Base-by-base conservation (phyloP, 2,329 filamentous ascomycete genomes). In the Fusarium sp. region DNA sequence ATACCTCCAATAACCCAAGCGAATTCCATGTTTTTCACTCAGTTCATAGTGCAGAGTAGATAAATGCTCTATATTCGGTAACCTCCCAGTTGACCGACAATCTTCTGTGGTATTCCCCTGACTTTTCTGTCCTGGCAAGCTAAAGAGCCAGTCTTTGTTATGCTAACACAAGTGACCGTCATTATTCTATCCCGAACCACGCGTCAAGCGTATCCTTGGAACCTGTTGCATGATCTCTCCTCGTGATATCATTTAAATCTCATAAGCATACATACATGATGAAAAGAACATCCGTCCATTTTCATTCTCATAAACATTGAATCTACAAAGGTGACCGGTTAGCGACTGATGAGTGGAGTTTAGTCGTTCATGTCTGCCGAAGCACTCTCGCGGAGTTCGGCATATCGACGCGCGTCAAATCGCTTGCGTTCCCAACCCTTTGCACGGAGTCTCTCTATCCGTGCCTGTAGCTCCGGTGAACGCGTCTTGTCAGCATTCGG, bases 401-500 rank as follows among this genome's bases (percentile, higher is more conserved):
- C 85, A 74, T 90, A 90, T 41, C 86, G 83, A 47, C 80, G 78
- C 10, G 81, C 80, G 68, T 90, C 85, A 71, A 90, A 90, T 27
- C 88, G 84, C 71, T 85, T 85, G 33, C 88, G 81, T 74, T 84
- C 84, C 88, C 88, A 90, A 5, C 87, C 87, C 54, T 75, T 82
- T n/a, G 84, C 84, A 25, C 87, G 84, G 15, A 90, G 79, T 14
- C 85, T 83, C 79, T 88, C 86, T 70, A 90, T 89, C 29, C 88
- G 84, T 11, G 85, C 82, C 64, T 83, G 81, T 5, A 88, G 79
- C 38, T 88, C 86, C 22, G 83, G 73, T 4, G 74, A 72, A 22
- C 81, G 81, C 59, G 80, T 71, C 58, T 84, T 82, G 31, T 83
- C 82, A 45, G 80, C 29, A 42, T 58, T 68, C 14, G 64, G 27